phyloP scores from a whole-genome alignment of 805 yeast species.

The Monosporozyma unispora region DNA sequence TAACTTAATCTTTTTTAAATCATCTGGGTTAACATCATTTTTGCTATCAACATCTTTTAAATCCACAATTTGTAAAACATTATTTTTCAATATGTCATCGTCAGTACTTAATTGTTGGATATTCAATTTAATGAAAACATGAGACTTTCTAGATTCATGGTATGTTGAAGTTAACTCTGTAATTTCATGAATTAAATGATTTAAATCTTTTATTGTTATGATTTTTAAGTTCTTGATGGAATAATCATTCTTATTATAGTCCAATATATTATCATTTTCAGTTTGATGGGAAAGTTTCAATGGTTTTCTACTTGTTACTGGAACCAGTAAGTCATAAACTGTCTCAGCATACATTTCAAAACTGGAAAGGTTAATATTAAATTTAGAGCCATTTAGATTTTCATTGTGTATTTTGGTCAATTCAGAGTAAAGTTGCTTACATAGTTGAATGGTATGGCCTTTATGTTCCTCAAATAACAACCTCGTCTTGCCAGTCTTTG shows the following conservation, averaged over 20 bases:
- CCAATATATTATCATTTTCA: conserved; percentile 6
- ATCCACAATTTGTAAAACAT: conserved; percentile 1
- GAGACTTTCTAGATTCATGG: conserved; percentile 33
- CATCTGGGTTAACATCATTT: not conserved
- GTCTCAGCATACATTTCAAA: conserved; percentile 79
- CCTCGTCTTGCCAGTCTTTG: conserved; percentile 68
- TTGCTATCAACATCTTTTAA: conserved; percentile 1
- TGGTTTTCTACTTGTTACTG: conserved; percentile 21
- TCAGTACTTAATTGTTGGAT: conserved; percentile 1
- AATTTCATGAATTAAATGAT: conserved; percentile 40
- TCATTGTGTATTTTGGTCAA: not conserved
- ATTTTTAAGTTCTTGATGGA: not conserved
- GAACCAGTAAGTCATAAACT: conserved; percentile 58
- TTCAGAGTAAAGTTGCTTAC: conserved; percentile 40
- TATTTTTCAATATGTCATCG: conserved; percentile 1
- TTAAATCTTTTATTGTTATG: not conserved
- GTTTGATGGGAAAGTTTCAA: conserved; percentile 30
- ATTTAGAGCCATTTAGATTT: conserved; percentile 32
- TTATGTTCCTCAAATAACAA: conserved; percentile 60
- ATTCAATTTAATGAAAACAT: conserved; percentile 19
- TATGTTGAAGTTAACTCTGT: conserved; percentile 1
- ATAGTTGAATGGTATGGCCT: conserved; percentile 69
- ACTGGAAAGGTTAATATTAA: conserved; percentile 58
- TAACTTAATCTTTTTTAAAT: not conserved
- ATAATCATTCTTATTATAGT: conserved; percentile 2